Evolutionary conservation across 768 basidiomycete genomes (phyloP).

Genomic region (Termitomyces sp.): DNA sequence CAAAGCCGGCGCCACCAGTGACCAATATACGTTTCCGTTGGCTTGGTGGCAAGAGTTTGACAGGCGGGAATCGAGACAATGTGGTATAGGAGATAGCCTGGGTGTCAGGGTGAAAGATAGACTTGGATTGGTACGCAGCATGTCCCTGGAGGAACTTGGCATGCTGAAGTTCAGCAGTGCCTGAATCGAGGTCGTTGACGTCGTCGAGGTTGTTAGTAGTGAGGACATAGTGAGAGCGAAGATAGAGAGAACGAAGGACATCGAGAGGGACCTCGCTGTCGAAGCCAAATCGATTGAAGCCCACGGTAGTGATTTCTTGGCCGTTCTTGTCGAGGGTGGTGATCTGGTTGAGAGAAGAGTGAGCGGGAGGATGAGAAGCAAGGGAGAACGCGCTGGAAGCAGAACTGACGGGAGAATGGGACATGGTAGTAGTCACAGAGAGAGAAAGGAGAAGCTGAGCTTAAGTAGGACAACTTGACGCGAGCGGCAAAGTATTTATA

Average conservation of each 20-base stretch:
- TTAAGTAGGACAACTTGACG: constrained; percentile 10
- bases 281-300: constrained; percentile 85
- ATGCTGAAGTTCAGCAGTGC: constrained; percentile 41
- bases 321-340: constrained; percentile 72
- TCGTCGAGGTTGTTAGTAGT: constrained; percentile 31
- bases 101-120: constrained; percentile 77
- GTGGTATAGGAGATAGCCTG: constrained; percentile 91
- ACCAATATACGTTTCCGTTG: constrained; percentile 87
- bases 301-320: constrained; percentile 72
- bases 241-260: constrained; percentile 81
- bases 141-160: constrained; percentile 49
- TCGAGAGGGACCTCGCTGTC: constrained; percentile 82
- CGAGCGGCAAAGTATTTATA: neutral
- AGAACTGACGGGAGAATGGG: constrained; percentile 22
- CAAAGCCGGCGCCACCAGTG: constrained; percentile 98
- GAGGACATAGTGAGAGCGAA: constrained; percentile 73
- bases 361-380: constrained; percentile 5
- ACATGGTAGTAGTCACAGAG: constrained; percentile 15
- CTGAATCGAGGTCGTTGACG: constrained; percentile 31
- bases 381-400: neutral
- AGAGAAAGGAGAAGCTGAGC: constrained; percentile 4
- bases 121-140: constrained; percentile 71
- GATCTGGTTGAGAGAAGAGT: constrained; percentile 36
- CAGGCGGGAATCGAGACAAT: constrained; percentile 88
- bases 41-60: constrained; percentile 76